These are phyloP conservation scores for Entomortierella beljakovae DNA, from an alignment of 192 early-diverging fungal species.

Conservation along the genomic window DNA sequence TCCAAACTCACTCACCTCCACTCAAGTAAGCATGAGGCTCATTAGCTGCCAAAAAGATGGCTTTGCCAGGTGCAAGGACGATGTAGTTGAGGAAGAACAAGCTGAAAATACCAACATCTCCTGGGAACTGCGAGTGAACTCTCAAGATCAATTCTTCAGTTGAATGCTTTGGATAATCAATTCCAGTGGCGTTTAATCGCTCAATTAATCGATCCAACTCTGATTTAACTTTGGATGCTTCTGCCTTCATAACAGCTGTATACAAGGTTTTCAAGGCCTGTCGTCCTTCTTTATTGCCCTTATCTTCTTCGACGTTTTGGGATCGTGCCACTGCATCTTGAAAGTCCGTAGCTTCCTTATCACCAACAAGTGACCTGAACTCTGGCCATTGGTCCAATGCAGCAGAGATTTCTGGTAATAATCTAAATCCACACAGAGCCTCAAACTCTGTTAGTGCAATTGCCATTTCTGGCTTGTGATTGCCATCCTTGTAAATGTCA, in stretches of 20 bases:
- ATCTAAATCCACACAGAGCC: slow-evolving; percentile 93
- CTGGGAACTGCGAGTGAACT: slow-evolving; percentile 86
- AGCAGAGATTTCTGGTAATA: slow-evolving; percentile 78
- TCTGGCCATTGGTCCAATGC: slow-evolving; percentile 83
- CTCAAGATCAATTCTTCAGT: slow-evolving; percentile 77
- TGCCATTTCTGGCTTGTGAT: slow-evolving; percentile 98
- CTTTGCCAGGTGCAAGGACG: slow-evolving; percentile 82
- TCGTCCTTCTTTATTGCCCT: slow-evolving; percentile 51
- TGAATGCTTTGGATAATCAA: slow-evolving; percentile 21
- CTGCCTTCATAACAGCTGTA: slow-evolving; percentile 68
- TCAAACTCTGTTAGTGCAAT: slow-evolving; percentile 96
- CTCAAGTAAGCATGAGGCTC: slow-evolving; percentile 97
- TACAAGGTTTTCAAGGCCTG: slow-evolving; percentile 67
- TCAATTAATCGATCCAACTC: slow-evolving; percentile 68
- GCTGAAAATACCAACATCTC: slow-evolving; percentile 91
- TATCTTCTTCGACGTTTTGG: slow-evolving; percentile 30
- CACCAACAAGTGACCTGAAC: slow-evolving; percentile 75
- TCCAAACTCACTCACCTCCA: slow-evolving; percentile 78
- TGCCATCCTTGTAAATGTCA: slow-evolving; percentile 91
- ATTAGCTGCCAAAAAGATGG: slow-evolving; percentile 95
- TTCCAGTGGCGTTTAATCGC: slow-evolving; percentile 48
- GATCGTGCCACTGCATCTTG: slow-evolving; percentile 57
- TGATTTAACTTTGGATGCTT: slow-evolving; percentile 56
- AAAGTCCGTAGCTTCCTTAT: slow-evolving; percentile 59
- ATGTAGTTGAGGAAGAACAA: slow-evolving; percentile 93